A percentile compares a stretch with the other conserved stretches of the same genome.
Conservation (phyloP, 257 asterid species). For the Capsicum baccatum region DNA sequence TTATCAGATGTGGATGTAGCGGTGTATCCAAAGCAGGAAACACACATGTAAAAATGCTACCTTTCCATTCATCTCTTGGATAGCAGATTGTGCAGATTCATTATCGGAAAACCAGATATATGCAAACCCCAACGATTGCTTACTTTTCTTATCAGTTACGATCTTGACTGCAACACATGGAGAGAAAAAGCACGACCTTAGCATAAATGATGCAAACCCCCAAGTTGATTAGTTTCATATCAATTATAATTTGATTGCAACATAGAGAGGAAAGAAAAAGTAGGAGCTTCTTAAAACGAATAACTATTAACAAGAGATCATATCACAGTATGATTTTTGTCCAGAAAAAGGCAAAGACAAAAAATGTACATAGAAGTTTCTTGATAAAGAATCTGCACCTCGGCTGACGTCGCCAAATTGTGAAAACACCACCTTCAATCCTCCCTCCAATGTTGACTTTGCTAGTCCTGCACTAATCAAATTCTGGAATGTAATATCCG, state of each 20-base stretch:
- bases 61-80: constrained; percentile 31
- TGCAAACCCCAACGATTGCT: constrained; percentile 26
- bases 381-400: constrained; percentile 14
- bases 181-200: not conserved
- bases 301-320: not conserved
- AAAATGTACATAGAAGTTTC: not conserved
- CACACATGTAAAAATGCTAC: not conserved
- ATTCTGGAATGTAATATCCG: not conserved
- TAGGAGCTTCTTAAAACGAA: not conserved
- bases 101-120: constrained; percentile 25
- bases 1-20: not conserved
- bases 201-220: not conserved
- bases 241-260: not conserved
- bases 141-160: constrained; percentile 25
- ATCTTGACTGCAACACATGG: constrained; percentile 30
- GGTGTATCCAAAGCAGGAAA: constrained; percentile 3
- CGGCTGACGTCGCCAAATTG: constrained; percentile 27
- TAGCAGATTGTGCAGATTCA: constrained; percentile 28
- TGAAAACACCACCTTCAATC: constrained; percentile 27
- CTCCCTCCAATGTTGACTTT: constrained; percentile 26
- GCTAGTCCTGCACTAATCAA: constrained; percentile 30
- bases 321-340: not conserved
- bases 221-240: constrained; percentile 26
- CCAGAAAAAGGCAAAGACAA: not conserved
- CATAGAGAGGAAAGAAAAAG: not conserved